Base-by-base conservation (phyloP, 208 protist species). In the Acanthamoeba healyi region DNA sequence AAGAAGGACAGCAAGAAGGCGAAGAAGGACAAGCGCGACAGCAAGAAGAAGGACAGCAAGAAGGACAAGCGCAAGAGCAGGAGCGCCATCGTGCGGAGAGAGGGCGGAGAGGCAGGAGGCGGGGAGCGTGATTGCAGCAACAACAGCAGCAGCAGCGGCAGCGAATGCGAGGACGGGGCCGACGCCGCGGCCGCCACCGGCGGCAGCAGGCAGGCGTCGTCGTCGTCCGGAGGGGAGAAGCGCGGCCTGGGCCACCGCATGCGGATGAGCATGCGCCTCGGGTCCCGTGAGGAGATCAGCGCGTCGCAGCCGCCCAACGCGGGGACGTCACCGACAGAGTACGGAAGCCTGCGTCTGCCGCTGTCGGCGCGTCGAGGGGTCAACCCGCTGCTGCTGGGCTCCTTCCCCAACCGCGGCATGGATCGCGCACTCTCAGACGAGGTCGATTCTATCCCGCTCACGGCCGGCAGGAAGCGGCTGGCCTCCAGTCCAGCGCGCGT, bases 251-350 rank as follows among this genome's bases (percentile, higher is more conserved):
- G 36, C 19, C 67, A 46, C 5, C 67, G 67, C 67, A 26, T 44
- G 38, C 29, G 67, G 32, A 77, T 77, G 67, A 44, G 67, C 29
- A 77, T 77, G 32, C 67, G 67, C 34, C 67, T 77, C 7, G 67
- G 67, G 34, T 17, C 7, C 10, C 63, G 34, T 17, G 58, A 67
- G 44, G 44, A 49, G 7, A 12, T 49, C 19, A 15, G 10, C 54
- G 12, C 54, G 54, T 19, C 54, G 54, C 19, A 5, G 54, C 54
- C 19, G 54, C 54, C n/a, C 65, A 38, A 17, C 14, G 3, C n/a
- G 65, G 5, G 14, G 61, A 34, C n/a, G n/a, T n/a, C n/a, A 26
- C 54, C 54, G 15, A 61, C 22, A 22, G 12, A 72, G 63, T 17
- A 38, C 29, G 34, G 29, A 17, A 72, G 63, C 63, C 63, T 72